Evolutionary conservation across 2,329 filamentous ascomycete species (phyloP).

Genomic region (Diaporthe sp.): DNA sequence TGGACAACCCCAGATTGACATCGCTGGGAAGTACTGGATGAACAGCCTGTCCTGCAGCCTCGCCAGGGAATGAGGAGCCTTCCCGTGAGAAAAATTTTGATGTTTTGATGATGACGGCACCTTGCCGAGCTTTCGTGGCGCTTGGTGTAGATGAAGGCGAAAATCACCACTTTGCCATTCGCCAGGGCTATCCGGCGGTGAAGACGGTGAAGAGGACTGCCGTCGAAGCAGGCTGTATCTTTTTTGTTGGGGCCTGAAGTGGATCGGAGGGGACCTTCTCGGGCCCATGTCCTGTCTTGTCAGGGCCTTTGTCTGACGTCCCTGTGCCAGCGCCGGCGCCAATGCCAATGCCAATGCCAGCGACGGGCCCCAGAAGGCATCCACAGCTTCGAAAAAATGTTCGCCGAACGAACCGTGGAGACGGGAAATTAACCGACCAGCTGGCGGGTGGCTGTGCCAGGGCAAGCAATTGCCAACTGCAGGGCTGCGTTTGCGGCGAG

Average conservation of each 20-base stretch:
- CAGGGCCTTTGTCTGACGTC: constrained; percentile 17
- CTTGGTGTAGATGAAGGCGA: constrained; percentile 14
- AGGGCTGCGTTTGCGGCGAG: constrained; percentile 16
- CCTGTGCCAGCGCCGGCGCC: not conserved
- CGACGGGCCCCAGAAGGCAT: constrained; percentile 32
- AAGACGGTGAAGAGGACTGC: constrained; percentile 10
- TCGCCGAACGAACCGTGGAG: constrained; percentile 34
- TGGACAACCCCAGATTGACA: constrained; percentile 6
- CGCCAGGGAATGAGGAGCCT: not conserved
- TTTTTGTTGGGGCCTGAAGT: constrained; percentile 29
- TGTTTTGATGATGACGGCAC: constrained; percentile 12
- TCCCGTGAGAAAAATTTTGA: not conserved
- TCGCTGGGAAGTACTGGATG: not conserved
- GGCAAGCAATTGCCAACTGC: constrained; percentile 14
- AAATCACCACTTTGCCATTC: constrained; percentile 21
- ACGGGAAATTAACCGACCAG: constrained; percentile 27
- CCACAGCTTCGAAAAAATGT: constrained; percentile 33
- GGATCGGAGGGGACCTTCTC: constrained; percentile 5
- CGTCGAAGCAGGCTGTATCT: constrained; percentile 17
- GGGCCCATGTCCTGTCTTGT: constrained; percentile 3
- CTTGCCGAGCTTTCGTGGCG: constrained; percentile 17
- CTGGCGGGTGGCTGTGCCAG: constrained; percentile 30
- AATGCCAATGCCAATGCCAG: constrained; percentile 23
- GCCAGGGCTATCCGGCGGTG: constrained; percentile 27
- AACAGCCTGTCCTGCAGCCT: constrained; percentile 20